These are phyloP conservation scores for Talaromyces islandicus DNA, from an alignment of 2,329 filamentous ascomycete species.

Conservation along the genomic window DNA sequence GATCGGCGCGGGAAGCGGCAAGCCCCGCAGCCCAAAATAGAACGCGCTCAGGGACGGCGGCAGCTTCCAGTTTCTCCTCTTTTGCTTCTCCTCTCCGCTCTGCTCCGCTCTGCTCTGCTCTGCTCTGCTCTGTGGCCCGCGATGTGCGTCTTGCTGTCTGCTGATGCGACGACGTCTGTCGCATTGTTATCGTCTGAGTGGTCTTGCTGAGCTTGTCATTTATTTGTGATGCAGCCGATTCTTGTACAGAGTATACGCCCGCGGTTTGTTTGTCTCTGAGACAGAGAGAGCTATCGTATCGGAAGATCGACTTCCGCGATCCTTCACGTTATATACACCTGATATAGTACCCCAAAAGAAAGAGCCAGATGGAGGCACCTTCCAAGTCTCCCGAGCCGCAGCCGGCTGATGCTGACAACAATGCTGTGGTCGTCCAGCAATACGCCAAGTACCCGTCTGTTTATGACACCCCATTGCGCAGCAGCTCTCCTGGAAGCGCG, in stretches of 20 bases:
- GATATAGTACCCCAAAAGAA: background rate
- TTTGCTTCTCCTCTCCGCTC: background rate
- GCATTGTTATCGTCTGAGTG: constrained; percentile 1
- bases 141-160: background rate
- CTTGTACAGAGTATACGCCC: background rate
- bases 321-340: background rate
- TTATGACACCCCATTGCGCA: constrained; percentile 29
- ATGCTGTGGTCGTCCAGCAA: constrained; percentile 30
- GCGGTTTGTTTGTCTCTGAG: background rate
- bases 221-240: background rate
- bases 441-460: constrained; percentile 32
- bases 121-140: too few relatives aligned
- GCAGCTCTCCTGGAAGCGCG: constrained; percentile 31
- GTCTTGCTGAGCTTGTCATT: background rate
- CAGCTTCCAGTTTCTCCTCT: background rate
- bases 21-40: constrained; percentile 13
- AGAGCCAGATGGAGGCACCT: constrained; percentile 24
- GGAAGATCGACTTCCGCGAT: background rate
- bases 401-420: constrained; percentile 20
- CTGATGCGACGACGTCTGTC: background rate
- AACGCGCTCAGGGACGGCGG: constrained; percentile 4
- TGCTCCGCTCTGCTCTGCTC: too few relatives aligned
- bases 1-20: constrained; percentile 5
- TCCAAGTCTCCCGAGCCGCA: constrained; percentile 24
- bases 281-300: background rate